phyloP scores from a whole-genome alignment of 441 rosid species.

The Syzygium malaccense region DNA sequence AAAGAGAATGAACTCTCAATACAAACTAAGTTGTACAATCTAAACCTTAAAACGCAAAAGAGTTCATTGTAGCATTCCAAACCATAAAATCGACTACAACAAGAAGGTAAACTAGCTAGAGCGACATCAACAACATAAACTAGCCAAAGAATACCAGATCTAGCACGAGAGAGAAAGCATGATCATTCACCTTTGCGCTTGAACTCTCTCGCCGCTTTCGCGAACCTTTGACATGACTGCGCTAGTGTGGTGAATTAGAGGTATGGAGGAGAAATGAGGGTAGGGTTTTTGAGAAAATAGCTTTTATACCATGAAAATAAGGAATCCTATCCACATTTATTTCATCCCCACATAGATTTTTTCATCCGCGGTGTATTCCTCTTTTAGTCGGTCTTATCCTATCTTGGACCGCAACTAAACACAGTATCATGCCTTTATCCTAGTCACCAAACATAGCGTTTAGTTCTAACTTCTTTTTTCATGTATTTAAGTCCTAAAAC shows the following conservation, averaged over 20 bases:
- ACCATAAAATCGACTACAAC: not conserved
- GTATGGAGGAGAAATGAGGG: not conserved
- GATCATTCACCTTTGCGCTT: not conserved
- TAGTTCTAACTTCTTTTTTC: not conserved
- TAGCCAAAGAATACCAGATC: not conserved
- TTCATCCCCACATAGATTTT: not conserved
- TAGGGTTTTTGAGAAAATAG: not conserved
- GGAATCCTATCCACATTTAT: not conserved
- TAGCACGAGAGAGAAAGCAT: not conserved
- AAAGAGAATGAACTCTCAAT: not conserved
- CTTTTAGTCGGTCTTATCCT: not conserved
- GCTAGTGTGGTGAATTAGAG: not conserved
- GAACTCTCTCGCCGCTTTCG: not conserved
- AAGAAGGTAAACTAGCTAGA: not conserved
- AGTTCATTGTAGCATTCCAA: not conserved
- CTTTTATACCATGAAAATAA: not conserved
- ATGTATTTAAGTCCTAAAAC: not conserved
- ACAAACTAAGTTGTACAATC: not conserved
- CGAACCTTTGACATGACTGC: not conserved
- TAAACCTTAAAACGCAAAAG: not conserved
- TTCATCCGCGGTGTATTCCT: not conserved
- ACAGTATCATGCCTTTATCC: accelerated
- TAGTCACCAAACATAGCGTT: not conserved
- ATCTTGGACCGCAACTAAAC: not conserved
- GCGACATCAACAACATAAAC: not conserved